These are phyloP conservation scores for Mycena olivaceomarginata DNA, from an alignment of 768 basidiomycete genomes.

Conservation along the genomic window DNA sequence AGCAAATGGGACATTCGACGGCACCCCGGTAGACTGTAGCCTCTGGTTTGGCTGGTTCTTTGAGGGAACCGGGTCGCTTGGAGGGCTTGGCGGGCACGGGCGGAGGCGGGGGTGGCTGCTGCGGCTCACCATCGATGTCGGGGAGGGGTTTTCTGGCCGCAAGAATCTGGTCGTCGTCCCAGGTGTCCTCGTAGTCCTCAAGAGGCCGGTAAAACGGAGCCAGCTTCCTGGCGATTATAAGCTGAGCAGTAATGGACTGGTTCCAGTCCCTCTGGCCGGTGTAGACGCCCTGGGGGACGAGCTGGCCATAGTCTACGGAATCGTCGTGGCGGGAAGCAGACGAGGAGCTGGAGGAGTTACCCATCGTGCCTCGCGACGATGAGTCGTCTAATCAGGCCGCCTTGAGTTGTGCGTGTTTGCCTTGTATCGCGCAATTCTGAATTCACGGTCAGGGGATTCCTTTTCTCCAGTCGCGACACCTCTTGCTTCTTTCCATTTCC, in stretches of 20 bases:
- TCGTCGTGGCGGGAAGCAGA: conserved; percentile 89
- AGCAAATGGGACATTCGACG: conserved; percentile 98
- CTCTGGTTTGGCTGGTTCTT: conserved; percentile 84
- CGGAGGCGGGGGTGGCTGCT: conserved; percentile 52
- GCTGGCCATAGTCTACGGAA: conserved; percentile 87
- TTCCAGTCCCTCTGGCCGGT: conserved; percentile 93
- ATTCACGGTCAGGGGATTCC: neutral
- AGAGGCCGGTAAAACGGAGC: conserved; percentile 98
- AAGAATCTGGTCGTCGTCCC: conserved; percentile 93
- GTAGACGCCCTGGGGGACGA: conserved; percentile 91
- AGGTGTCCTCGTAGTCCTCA: conserved; percentile 92
- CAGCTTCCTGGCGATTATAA: conserved; percentile 91
- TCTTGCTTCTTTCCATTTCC: neutral
- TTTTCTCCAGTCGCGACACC: neutral
- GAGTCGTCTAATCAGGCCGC: neutral
- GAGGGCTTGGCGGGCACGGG: conserved; percentile 57
- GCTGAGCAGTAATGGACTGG: conserved; percentile 88
- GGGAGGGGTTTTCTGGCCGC: conserved; percentile 84
- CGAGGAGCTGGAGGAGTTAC: conserved; percentile 85
- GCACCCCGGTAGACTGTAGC: conserved; percentile 90
- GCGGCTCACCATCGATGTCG: conserved; percentile 66
- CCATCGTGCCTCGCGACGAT: conserved; percentile 68
- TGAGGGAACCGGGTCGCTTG: conserved; percentile 75
- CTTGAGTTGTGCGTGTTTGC: neutral
- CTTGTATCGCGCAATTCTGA: neutral